Conservation (phyloP, 2,329 filamentous ascomycete genomes). For the Mariannaea elegans region DNA sequence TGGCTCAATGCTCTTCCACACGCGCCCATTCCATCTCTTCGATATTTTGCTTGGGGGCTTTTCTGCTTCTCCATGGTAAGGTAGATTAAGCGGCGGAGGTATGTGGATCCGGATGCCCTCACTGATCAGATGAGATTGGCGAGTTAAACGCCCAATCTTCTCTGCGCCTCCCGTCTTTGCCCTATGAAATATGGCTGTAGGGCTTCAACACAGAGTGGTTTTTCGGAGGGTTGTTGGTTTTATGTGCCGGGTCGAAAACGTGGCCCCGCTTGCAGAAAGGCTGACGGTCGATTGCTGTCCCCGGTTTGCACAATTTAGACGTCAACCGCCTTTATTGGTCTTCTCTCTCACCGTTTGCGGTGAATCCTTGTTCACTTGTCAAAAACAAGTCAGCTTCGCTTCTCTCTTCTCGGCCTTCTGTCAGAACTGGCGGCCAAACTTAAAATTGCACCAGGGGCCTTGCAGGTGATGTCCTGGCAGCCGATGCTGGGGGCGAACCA, state of each 20-base stretch:
- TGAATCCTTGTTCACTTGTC: too few relatives aligned
- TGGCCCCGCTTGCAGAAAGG: neutral
- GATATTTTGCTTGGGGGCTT: neutral
- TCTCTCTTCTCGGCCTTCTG: neutral
- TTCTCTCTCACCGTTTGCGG: too few relatives aligned
- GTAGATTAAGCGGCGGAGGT: constrained; percentile 29
- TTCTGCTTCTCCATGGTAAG: neutral
- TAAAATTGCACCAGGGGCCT: constrained; percentile 40
- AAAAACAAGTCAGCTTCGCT: too few relatives aligned
- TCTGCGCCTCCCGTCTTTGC: constrained; percentile 12
- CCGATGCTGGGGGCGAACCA: constrained; percentile 31
- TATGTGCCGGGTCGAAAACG: neutral
- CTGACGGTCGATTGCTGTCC: too few relatives aligned
- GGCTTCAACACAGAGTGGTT: neutral
- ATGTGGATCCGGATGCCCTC: constrained; percentile 19
- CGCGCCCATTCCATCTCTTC: neutral
- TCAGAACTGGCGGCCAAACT: constrained; percentile 5
- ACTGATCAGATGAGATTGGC: constrained; percentile 35
- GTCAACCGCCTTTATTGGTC: too few relatives aligned
- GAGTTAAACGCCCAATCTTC: constrained; percentile 36
- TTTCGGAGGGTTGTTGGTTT: neutral
- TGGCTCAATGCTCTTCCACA: neutral
- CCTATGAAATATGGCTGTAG: constrained; percentile 2
- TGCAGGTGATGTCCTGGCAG: constrained; percentile 20
- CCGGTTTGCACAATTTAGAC: too few relatives aligned